A percentile compares a stretch with the other conserved stretches of the same genome.
Evolutionary conservation across 805 yeast species (phyloP).

Genomic region (Groenewaldozyma salmanticensis): DNA sequence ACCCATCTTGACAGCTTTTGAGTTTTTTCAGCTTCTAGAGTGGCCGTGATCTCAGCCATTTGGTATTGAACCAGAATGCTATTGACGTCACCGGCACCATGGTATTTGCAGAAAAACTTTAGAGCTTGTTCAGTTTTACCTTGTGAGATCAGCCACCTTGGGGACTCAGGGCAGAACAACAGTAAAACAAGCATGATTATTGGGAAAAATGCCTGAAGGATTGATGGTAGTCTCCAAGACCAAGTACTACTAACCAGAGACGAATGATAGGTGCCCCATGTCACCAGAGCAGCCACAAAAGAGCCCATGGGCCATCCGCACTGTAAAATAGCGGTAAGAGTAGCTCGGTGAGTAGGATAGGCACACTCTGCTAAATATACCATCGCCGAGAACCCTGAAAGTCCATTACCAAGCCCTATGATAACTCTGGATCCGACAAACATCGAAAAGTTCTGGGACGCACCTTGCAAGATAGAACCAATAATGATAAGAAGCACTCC

Average conservation of each 20-base stretch:
- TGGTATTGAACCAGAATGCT: slow-evolving; percentile 5
- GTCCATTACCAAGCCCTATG: slow-evolving; percentile 64
- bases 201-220: slow-evolving; percentile 54
- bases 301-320: no score
- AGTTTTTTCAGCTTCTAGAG: slow-evolving; percentile 16
- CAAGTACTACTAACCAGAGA: slow-evolving; percentile 26
- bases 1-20: slow-evolving; percentile 13
- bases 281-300: slow-evolving; percentile 39
- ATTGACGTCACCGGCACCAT: slow-evolving; percentile 18
- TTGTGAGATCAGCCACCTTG: slow-evolving; percentile 38
- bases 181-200: slow-evolving; percentile 42
- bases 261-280: slow-evolving; percentile 52
- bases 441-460: slow-evolving; percentile 42
- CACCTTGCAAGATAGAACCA: slow-evolving; percentile 45
- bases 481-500: slow-evolving; percentile 46
- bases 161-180: slow-evolving; percentile 30
- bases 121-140: slow-evolving; percentile 40
- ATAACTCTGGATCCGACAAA: slow-evolving; percentile 60
- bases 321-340: slow-evolving; percentile 7
- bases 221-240: slow-evolving; percentile 69
- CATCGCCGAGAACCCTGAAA: slow-evolving; percentile 27
- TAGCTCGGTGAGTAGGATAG: slow-evolving; percentile 10
- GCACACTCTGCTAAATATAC: slow-evolving; percentile 6
- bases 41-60: slow-evolving; percentile 15
- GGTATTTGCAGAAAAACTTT: slow-evolving; percentile 22